Evolutionary conservation across 345 rosid species (phyloP).

Genomic region (Populus ilicifolia): DNA sequence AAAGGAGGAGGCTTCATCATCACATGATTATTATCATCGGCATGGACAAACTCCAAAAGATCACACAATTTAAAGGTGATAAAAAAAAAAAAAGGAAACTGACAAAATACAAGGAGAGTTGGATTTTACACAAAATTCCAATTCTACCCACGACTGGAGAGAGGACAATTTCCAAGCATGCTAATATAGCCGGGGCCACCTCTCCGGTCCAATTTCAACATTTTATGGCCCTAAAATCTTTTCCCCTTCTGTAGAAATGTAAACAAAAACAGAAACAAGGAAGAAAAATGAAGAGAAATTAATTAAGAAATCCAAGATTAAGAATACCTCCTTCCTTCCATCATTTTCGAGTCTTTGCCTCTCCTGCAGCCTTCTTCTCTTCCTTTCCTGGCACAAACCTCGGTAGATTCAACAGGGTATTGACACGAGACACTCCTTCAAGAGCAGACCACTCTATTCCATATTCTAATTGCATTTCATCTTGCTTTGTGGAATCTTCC

Average conservation of each 20-base stretch:
- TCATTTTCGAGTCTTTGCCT: conserved; percentile 23
- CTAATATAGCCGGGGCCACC: conserved; percentile 62
- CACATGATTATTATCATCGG: conserved; percentile 21
- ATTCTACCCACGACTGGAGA: conserved; percentile 39
- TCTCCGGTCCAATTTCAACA: conserved; percentile 40
- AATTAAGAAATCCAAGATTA: conserved; percentile 9
- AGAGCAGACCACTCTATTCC: conserved; percentile 83
- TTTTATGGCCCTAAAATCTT: conserved; percentile 23
- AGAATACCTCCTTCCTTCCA: neutral
- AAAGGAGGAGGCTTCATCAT: conserved; percentile 15
- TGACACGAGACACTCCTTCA: conserved; percentile 90
- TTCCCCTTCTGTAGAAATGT: conserved; percentile 22
- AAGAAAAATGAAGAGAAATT: conserved; percentile 9
- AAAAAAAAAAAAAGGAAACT: neutral
- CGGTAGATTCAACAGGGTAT: conserved; percentile 77
- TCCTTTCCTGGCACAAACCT: conserved; percentile 67
- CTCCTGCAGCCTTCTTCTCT: conserved; percentile 30
- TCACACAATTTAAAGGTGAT: conserved; percentile 2
- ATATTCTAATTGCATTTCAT: conserved; percentile 36
- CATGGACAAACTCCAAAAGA: conserved; percentile 10
- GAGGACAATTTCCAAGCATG: conserved; percentile 50
- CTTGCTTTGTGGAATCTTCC: conserved; percentile 39
- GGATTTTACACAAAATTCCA: conserved; percentile 44
- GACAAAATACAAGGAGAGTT: conserved; percentile 21
- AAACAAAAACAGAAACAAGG: conserved; percentile 20